Evolutionary conservation across 2,329 filamentous ascomycete genomes (phyloP).

Genomic region (Boeremia lycopersici): DNA sequence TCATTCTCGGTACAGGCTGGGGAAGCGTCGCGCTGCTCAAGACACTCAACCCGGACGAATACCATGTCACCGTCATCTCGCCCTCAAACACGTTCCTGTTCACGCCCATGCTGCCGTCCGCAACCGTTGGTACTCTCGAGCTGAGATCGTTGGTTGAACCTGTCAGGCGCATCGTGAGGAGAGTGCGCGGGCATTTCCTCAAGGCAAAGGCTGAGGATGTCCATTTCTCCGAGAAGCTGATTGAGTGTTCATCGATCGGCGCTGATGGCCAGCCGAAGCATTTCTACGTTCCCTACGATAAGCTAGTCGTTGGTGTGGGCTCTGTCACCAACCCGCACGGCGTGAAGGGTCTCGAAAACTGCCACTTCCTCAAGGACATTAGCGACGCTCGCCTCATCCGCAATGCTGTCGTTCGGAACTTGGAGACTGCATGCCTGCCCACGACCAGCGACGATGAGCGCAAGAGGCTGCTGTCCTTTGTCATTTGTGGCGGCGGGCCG

Average conservation of each 20-base stretch:
- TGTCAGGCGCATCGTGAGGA: slow-evolving; percentile 79
- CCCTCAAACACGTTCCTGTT: slow-evolving; percentile 97
- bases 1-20: slow-evolving; percentile 94
- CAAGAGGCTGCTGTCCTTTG: slow-evolving; percentile 86
- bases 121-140: slow-evolving; percentile 93
- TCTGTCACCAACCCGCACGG: slow-evolving; percentile 94
- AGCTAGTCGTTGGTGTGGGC: slow-evolving; percentile 89
- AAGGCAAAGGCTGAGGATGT: slow-evolving; percentile 86
- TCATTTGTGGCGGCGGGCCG: slow-evolving; percentile 92
- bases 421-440: slow-evolving; percentile 90
- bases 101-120: slow-evolving; percentile 96
- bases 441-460: slow-evolving; percentile 90
- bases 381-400: slow-evolving; percentile 88
- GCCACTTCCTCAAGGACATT: slow-evolving; percentile 94
- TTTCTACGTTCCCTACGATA: slow-evolving; percentile 98
- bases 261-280: slow-evolving; percentile 71
- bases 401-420: slow-evolving; percentile 84
- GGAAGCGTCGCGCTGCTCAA: slow-evolving; percentile 92
- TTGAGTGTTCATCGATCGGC: slow-evolving; percentile 81
- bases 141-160: slow-evolving; percentile 91
- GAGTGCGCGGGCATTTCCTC: slow-evolving; percentile 85
- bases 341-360: slow-evolving; percentile 91
- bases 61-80: slow-evolving; percentile 93
- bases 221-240: slow-evolving; percentile 87
- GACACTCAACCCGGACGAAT: slow-evolving; percentile 85